A percentile compares a stretch with the other conserved stretches of the same genome.
Evolutionary conservation across 2,329 filamentous ascomycete genomes (phyloP).

Genomic region (Didymella lethalis): DNA sequence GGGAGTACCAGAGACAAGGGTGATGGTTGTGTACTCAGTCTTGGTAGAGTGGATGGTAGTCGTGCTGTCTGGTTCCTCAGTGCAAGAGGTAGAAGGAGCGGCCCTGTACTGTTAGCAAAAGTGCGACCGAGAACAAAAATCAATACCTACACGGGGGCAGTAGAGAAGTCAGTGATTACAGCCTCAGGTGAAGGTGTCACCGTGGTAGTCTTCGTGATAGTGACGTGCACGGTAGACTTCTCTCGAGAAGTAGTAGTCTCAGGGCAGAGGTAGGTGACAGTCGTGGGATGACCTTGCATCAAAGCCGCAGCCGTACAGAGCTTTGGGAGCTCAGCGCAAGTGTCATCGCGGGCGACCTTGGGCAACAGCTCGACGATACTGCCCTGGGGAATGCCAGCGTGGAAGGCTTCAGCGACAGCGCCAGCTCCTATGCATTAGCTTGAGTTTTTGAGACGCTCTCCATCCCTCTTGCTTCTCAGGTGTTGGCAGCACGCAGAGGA

Average conservation of each 20-base stretch:
- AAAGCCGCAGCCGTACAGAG: constrained; percentile 34
- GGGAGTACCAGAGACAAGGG: constrained; percentile 2
- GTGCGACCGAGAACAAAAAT: neutral
- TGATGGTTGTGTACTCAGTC: constrained; percentile 24
- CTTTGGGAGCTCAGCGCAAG: constrained; percentile 27
- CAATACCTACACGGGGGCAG: constrained; percentile 1
- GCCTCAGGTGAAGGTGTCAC: constrained; percentile 14
- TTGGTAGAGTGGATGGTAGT: constrained; percentile 28
- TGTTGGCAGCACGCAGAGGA: constrained; percentile 1
- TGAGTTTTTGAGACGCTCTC: neutral
- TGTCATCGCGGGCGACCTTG: constrained; percentile 17
- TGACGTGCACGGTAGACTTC: constrained; percentile 27
- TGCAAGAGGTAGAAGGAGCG: neutral
- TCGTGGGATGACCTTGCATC: constrained; percentile 27
- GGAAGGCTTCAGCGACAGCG: constrained; percentile 21
- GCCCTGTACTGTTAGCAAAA: constrained; percentile 2
- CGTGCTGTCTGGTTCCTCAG: constrained; percentile 21
- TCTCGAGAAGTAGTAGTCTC: constrained; percentile 12
- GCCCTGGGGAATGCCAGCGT: constrained; percentile 14
- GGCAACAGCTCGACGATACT: constrained; percentile 10
- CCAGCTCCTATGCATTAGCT: constrained; percentile 20
- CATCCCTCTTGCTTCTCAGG: constrained; percentile 3
- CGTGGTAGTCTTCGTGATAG: constrained; percentile 31
- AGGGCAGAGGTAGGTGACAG: constrained; percentile 37
- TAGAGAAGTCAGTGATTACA: neutral